Conservation (phyloP, 345 rosid genomes). For the Citrus maxima region DNA sequence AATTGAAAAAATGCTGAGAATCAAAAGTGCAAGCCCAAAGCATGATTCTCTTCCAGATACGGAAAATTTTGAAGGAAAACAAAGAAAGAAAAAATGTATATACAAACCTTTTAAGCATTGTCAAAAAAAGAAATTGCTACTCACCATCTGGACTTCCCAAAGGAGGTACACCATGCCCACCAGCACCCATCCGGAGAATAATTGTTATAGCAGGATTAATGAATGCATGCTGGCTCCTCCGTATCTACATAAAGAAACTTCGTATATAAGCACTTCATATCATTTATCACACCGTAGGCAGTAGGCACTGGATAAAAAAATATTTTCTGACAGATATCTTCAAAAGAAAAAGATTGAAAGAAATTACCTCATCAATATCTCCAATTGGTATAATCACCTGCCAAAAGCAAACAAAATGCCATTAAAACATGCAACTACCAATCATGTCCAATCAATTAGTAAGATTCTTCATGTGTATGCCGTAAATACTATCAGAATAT, state of each 20-base stretch:
- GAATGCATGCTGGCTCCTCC: conserved; percentile 95
- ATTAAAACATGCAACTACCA: background rate
- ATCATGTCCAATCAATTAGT: background rate
- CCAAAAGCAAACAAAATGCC: conserved; percentile 10
- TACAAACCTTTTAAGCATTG: conserved; percentile 2
- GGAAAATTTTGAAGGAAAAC: background rate
- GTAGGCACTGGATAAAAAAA: conserved; percentile 4
- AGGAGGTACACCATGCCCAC: conserved; percentile 99
- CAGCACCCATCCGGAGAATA: conserved; percentile 95
- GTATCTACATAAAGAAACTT: conserved; percentile 50
- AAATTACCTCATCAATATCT: conserved; percentile 88
- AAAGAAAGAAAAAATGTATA: background rate
- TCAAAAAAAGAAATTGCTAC: conserved; percentile 25
- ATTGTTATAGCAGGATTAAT: conserved; percentile 96
- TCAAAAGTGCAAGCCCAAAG: background rate
- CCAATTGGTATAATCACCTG: conserved; percentile 89
- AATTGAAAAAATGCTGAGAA: no score
- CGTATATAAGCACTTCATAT: conserved; percentile 11
- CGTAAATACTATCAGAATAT: background rate
- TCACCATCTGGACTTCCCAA: conserved; percentile 96
- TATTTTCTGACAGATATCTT: conserved; percentile 7
- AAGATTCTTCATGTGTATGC: background rate
- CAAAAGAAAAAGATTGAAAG: background rate
- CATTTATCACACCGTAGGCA: conserved; percentile 3
- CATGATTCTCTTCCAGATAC: background rate